Evolutionary conservation across 2,329 filamentous ascomycete genomes (phyloP).

Genomic region (Aulographum hederae): DNA sequence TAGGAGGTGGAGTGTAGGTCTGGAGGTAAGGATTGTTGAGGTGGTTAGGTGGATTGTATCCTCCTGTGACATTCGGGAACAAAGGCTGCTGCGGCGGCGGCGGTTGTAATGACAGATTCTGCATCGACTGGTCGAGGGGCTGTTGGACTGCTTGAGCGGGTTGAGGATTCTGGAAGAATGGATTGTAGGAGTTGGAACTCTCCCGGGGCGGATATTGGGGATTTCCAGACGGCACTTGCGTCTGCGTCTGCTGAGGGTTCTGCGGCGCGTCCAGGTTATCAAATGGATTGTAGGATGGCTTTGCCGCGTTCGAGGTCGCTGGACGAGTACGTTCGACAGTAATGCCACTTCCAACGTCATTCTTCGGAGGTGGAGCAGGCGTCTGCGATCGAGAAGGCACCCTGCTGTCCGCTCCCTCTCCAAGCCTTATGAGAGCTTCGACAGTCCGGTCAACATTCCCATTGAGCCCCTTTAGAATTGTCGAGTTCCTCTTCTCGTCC

Average conservation of each 20-base stretch:
- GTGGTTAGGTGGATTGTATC: conserved; percentile 20
- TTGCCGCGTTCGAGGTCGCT: conserved; percentile 8
- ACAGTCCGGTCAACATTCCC: conserved; percentile 76
- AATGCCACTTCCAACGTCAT: conserved; percentile 25
- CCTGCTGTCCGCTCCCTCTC: conserved; percentile 41
- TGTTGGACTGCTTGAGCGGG: conserved; percentile 13
- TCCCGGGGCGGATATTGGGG: conserved; percentile 12
- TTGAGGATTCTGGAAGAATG: conserved; percentile 37
- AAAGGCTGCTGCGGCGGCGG: conserved; percentile 24
- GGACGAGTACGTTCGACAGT: conserved; percentile 20
- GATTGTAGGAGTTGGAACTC: conserved; percentile 41
- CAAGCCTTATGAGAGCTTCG: conserved; percentile 66
- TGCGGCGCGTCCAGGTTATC: too few relatives aligned
- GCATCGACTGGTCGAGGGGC: conserved; percentile 49
- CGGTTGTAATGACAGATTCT: conserved; percentile 48
- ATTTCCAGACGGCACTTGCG: conserved; percentile 11
- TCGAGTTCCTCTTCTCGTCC: conserved; percentile 64
- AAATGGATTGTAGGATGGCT: conserved; percentile 22
- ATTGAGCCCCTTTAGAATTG: conserved; percentile 64
- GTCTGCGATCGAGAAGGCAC: conserved; percentile 15
- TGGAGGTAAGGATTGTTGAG: conserved; percentile 22
- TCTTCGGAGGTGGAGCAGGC: conserved; percentile 25
- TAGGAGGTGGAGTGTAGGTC: conserved; percentile 21
- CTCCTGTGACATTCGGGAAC: conserved; percentile 62
- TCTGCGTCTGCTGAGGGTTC: conserved; percentile 20